phyloP scores from a whole-genome alignment of 2,329 filamentous ascomycete genomes.

The Talaromyces verruculosus region DNA sequence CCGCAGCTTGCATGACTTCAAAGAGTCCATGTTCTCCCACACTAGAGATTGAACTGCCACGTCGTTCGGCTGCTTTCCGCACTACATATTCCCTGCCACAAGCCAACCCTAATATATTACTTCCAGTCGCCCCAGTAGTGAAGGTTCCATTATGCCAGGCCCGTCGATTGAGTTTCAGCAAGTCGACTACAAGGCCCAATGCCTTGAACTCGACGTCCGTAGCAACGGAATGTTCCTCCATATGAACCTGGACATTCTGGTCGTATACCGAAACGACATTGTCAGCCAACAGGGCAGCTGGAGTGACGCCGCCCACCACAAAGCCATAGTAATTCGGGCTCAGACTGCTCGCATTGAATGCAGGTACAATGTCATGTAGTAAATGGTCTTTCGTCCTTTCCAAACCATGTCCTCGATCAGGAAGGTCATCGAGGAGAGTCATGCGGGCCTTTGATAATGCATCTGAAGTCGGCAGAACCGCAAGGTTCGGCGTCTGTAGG shows the following conservation, averaged over 20 bases:
- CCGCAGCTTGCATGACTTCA: constrained; percentile 63
- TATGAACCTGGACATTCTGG: constrained; percentile 80
- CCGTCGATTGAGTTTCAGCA: constrained; percentile 60
- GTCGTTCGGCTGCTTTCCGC: constrained; percentile 44
- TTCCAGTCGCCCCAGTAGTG: constrained; percentile 69
- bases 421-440: constrained; percentile 35
- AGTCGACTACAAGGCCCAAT: constrained; percentile 65
- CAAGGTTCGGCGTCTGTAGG: constrained; percentile 31
- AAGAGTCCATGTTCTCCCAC: constrained; percentile 71
- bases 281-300: constrained; percentile 78
- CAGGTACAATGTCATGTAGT: constrained; percentile 48
- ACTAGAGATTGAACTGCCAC: constrained; percentile 35
- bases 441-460: constrained; percentile 34
- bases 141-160: constrained; percentile 74
- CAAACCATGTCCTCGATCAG: constrained; percentile 33
- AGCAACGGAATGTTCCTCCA: constrained; percentile 71
- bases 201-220: constrained; percentile 76
- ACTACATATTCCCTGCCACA: constrained; percentile 65
- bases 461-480: constrained; percentile 35
- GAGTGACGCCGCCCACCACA: constrained; percentile 77
- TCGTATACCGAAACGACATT: constrained; percentile 78
- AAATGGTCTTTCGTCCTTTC: constrained; percentile 40
- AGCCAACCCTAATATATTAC: constrained; percentile 65
- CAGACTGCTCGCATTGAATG: constrained; percentile 65
- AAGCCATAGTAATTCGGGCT: constrained; percentile 80